phyloP scores from a whole-genome alignment of 192 early-diverging fungal species.

The Coemansia sp. region DNA sequence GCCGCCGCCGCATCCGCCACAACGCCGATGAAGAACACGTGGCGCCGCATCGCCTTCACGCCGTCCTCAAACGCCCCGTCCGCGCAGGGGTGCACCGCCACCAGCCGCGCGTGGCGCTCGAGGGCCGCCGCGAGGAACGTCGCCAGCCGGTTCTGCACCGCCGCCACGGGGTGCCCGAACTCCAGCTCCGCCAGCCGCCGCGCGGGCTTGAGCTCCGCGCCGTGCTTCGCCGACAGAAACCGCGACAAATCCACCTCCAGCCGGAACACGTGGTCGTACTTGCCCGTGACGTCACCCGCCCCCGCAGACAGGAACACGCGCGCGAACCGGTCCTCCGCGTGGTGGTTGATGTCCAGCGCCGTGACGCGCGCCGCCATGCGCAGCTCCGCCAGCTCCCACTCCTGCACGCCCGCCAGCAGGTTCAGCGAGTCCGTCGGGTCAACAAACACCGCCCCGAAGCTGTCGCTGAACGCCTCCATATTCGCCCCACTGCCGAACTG shows the following conservation, averaged over 20 bases:
- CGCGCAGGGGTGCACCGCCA: slow-evolving; percentile 53
- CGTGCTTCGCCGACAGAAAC: slow-evolving; percentile 24
- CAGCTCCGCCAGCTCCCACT: slow-evolving; percentile 65
- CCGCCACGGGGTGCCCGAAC: slow-evolving; percentile 23
- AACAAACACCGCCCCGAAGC: slow-evolving; percentile 81
- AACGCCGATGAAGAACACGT: slow-evolving; percentile 67
- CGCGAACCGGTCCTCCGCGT: slow-evolving; percentile 15
- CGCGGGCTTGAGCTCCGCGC: background rate
- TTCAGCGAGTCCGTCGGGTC: slow-evolving; percentile 86
- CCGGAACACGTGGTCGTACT: slow-evolving; percentile 49
- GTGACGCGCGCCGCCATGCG: slow-evolving; percentile 33
- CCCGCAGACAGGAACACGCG: slow-evolving; percentile 34
- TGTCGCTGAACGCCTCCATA: slow-evolving; percentile 56
- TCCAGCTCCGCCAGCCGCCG: slow-evolving; percentile 29
- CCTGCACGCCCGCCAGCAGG: slow-evolving; percentile 69
- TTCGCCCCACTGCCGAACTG: slow-evolving; percentile 21
- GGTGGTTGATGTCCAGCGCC: slow-evolving; percentile 29
- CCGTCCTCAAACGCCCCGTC: slow-evolving; percentile 56
- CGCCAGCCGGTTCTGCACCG: slow-evolving; percentile 19
- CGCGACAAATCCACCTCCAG: slow-evolving; percentile 17
- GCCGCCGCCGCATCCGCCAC: slow-evolving; percentile 68
- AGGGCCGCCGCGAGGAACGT: slow-evolving; percentile 28
- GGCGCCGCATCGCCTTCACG: slow-evolving; percentile 35
- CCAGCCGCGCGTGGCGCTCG: slow-evolving; percentile 18
- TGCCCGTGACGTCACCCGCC: slow-evolving; percentile 6